Base-by-base conservation (phyloP, 2,329 filamentous ascomycete species). In the Pleoardoris graminearum region DNA sequence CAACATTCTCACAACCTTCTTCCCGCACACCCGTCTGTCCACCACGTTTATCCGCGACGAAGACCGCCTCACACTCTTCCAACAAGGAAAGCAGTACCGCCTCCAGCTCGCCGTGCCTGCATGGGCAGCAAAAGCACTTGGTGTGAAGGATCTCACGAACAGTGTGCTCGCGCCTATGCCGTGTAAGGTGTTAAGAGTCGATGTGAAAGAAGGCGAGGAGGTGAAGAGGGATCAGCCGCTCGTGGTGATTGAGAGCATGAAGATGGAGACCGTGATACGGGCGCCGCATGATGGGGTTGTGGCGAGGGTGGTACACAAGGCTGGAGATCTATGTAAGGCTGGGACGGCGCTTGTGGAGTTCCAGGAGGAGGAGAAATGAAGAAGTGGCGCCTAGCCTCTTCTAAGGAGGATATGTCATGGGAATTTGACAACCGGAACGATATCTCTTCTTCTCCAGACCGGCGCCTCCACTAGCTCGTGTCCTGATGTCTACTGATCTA, bases 161-260 rank as follows among this genome's bases (percentile, higher is more conserved):
- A 94, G 88, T 48, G 91, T 97, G 1, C 81, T 90, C 21, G 91
- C 94, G 19, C 94, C 94, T 0, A 99, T 99, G 94, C 94, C 94
- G 1, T 97, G 94, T 76, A 97, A 97, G 77, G 88, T 99, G 22
- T 77, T 99, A 56, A 85, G 90, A 60, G 94, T 97, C 42, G 90
- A 96, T 73, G 91, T 97, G 0, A 76, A 81, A 23, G 91, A 91
- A 62, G 94, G 94, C 0, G 85, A 96, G 58, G 76, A 75, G 41
- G 94, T 99, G 14, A 85, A 86, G 69, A 95, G 93, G 77, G 92
- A 93, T 39, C 86, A 93, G 51, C 85, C 91, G 6, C 77, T 99
- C 52, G 90, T 97, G 11, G 91, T 97, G 4, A 75, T 75, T 54
- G 75, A 78, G 63, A 77, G 75, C 41, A 79, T 78, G 76, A 79